A percentile compares a stretch with the other conserved stretches of the same genome.
Evolutionary conservation across 345 rosid species (phyloP).

Genomic region (Populus alba): DNA sequence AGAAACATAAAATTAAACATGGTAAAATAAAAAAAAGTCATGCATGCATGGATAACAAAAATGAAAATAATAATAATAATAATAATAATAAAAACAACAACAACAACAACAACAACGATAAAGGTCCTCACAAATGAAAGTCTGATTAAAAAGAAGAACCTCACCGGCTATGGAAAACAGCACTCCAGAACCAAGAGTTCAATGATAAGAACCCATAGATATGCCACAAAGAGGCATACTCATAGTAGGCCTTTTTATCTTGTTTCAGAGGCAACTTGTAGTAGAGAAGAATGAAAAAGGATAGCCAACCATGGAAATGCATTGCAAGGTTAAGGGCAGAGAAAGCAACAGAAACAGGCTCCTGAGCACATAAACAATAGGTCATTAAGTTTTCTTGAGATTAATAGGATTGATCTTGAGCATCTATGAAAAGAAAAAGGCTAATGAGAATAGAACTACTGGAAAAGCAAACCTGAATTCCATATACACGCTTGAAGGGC

Average conservation of each 20-base stretch:
- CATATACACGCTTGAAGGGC: slow-evolving; percentile 80
- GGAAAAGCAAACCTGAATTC: slow-evolving; percentile 52
- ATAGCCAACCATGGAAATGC: slow-evolving; percentile 89
- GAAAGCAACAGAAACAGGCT: slow-evolving; percentile 79
- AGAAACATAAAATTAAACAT: background rate
- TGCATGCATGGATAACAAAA: too few relatives aligned
- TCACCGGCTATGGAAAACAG: slow-evolving; percentile 79
- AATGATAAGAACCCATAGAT: slow-evolving; percentile 64
- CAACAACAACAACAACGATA: too few relatives aligned
- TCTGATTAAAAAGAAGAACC: slow-evolving; percentile 6
- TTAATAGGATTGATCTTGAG: background rate
- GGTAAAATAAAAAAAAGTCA: background rate
- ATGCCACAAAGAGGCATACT: slow-evolving; percentile 71
- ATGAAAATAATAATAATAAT: too few relatives aligned
- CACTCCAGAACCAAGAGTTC: slow-evolving; percentile 90
- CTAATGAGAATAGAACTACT: background rate
- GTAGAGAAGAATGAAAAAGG: slow-evolving; percentile 74
- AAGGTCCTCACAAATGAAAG: background rate
- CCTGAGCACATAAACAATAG: slow-evolving; percentile 39
- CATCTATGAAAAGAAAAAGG: background rate
- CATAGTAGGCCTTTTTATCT: slow-evolving; percentile 65
- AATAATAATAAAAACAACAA: too few relatives aligned
- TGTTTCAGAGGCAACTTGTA: slow-evolving; percentile 70
- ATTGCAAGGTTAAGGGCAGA: slow-evolving; percentile 72
- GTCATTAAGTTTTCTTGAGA: background rate